These are phyloP conservation scores for Capronia epimyces DNA, from an alignment of 2,329 filamentous ascomycete species.

Conservation along the genomic window DNA sequence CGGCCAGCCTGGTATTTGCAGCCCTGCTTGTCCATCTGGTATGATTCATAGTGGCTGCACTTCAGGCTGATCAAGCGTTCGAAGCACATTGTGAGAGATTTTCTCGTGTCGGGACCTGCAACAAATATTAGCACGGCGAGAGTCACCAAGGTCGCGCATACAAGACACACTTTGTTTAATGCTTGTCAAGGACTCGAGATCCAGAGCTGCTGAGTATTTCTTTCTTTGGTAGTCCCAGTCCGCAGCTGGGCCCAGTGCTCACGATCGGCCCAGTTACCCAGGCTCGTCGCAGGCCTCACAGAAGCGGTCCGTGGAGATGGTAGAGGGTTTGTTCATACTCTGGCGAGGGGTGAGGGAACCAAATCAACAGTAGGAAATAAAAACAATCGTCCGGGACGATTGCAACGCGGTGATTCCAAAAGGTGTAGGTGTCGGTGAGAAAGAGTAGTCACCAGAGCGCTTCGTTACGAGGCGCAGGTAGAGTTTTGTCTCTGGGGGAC, in stretches of 20 bases:
- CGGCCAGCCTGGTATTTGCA: constrained; percentile 25
- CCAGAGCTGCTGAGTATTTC: background rate
- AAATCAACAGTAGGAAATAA: background rate
- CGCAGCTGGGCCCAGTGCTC: constrained; percentile 10
- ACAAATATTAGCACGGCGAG: background rate
- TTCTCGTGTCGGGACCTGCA: background rate
- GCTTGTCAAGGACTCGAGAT: background rate
- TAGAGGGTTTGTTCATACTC: constrained; percentile 31
- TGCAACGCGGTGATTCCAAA: constrained; percentile 9
- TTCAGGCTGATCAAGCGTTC: constrained; percentile 26
- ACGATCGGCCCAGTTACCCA: constrained; percentile 28
- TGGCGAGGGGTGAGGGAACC: constrained; percentile 15
- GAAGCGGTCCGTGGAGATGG: constrained; percentile 28
- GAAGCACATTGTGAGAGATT: constrained; percentile 27
- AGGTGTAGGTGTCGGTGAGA: constrained; percentile 10
- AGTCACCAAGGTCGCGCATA: background rate
- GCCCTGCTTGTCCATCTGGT: constrained; percentile 27
- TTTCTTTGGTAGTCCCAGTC: constrained; percentile 1
- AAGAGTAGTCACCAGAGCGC: constrained; percentile 12
- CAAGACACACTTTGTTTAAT: constrained; percentile 3
- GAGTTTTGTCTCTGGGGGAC: constrained; percentile 6
- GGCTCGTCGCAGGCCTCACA: constrained; percentile 30
- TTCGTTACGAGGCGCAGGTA: constrained; percentile 5
- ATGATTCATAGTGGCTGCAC: constrained; percentile 28
- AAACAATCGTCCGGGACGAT: constrained; percentile 21